These are phyloP conservation scores for Ciborinia camelliae DNA, from an alignment of 2,329 filamentous ascomycete species.

Conservation along the genomic window DNA sequence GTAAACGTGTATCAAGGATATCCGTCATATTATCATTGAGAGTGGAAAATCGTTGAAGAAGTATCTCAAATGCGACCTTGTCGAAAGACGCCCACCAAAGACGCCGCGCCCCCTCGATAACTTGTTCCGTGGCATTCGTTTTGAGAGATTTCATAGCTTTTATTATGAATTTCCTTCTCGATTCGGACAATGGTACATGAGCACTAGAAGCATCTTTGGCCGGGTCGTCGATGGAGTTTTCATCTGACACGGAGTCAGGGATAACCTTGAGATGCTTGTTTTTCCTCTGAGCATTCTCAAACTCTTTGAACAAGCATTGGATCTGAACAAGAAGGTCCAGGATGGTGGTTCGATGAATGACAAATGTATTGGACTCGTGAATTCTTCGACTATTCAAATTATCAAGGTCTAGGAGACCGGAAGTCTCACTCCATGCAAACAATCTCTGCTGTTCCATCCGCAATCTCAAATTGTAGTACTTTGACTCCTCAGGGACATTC, in stretches of 20 bases:
- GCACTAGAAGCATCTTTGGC: slow-evolving; percentile 46
- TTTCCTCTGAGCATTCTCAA: slow-evolving; percentile 43
- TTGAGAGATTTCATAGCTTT: slow-evolving; percentile 44
- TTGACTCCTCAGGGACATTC: slow-evolving; percentile 47
- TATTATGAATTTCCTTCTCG: slow-evolving; percentile 44
- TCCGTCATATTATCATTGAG: slow-evolving; percentile 50
- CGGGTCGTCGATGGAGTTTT: slow-evolving; percentile 33
- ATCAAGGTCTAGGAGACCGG: slow-evolving; percentile 46
- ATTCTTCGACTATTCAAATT: slow-evolving; percentile 43
- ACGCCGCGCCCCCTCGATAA: slow-evolving; percentile 33
- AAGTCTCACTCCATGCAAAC: slow-evolving; percentile 50
- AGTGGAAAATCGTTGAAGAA: slow-evolving; percentile 44
- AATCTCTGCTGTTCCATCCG: slow-evolving; percentile 50
- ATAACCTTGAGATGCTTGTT: slow-evolving; percentile 41
- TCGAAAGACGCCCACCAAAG: slow-evolving; percentile 47
- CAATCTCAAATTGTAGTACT: slow-evolving; percentile 47
- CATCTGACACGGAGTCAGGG: slow-evolving; percentile 36
- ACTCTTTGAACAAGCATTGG: slow-evolving; percentile 47
- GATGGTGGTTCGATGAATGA: slow-evolving; percentile 48
- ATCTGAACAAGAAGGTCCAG: slow-evolving; percentile 48
- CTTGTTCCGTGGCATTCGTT: slow-evolving; percentile 37
- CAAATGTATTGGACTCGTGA: slow-evolving; percentile 47
- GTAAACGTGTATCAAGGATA: slow-evolving; percentile 46
- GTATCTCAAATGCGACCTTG: slow-evolving; percentile 45
- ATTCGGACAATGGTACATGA: slow-evolving; percentile 45